These are phyloP conservation scores for Chlamydomonas eustigma DNA, from an alignment of 139 green algal genomes.

Conservation along the genomic window DNA sequence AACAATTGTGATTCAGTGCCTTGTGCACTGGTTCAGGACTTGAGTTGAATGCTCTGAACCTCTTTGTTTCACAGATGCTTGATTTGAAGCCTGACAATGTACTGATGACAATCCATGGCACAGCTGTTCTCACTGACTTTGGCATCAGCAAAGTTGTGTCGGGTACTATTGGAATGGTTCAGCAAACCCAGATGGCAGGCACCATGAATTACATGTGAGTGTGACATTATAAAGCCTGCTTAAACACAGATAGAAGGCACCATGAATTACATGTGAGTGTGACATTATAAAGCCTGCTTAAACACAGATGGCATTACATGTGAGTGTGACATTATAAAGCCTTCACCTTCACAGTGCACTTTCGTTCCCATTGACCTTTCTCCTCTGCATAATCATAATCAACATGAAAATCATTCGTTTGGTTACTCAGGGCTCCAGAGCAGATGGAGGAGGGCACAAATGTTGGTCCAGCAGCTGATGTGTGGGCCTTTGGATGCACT, in stretches of 20 bases:
- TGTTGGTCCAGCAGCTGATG: no score
- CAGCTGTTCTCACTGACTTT: constrained; percentile 12
- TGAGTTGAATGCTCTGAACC: no score
- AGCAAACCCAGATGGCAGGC: not conserved
- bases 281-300: not conserved
- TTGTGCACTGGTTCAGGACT: not conserved
- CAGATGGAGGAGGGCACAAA: no score
- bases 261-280: constrained; percentile 6
- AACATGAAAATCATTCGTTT: no score
- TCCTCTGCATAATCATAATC: no score
- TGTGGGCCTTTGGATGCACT: no score
- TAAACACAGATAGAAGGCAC: not conserved
- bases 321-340: not conserved
- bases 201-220: constrained; percentile 9
- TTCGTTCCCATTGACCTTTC: no score
- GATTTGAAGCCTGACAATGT: constrained; percentile 15
- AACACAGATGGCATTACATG: constrained; percentile 1
- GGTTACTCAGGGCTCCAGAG: no score
- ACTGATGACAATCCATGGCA: not conserved
- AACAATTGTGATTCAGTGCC: not conserved
- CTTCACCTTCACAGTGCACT: no score
- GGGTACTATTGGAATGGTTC: not conserved
- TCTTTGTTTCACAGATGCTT: not conserved
- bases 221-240: not conserved
- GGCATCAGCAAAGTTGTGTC: not conserved